A percentile compares a stretch with the other conserved stretches of the same genome.
phyloP scores from a whole-genome alignment of 2,329 filamentous ascomycete genomes.

The Penicillium rolfsii region DNA sequence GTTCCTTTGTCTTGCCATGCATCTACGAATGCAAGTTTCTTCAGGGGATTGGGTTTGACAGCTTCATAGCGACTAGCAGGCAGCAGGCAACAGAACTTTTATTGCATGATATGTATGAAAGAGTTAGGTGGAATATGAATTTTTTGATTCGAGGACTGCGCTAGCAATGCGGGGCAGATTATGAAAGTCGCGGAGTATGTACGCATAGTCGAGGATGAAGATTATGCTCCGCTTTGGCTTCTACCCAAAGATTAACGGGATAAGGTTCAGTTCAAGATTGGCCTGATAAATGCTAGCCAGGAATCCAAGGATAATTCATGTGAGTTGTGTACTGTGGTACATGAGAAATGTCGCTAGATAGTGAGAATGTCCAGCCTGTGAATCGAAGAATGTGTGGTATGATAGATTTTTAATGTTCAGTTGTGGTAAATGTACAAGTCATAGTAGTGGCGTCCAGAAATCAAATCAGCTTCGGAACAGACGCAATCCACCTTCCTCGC shows the following conservation, averaged over 20 bases:
- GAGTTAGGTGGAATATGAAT: slow-evolving; percentile 34
- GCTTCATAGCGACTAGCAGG: slow-evolving; percentile 29
- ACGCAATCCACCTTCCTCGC: slow-evolving; percentile 39
- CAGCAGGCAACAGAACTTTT: slow-evolving; percentile 31
- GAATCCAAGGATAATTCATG: not conserved
- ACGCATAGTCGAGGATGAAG: not conserved
- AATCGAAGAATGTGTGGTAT: not conserved
- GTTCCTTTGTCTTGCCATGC: not conserved
- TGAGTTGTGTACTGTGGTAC: not conserved
- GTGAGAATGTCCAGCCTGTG: not conserved
- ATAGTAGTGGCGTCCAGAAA: not conserved
- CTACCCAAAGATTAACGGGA: not conserved
- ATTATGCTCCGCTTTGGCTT: not conserved
- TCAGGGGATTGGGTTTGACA: slow-evolving; percentile 35
- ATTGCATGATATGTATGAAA: slow-evolving; percentile 27
- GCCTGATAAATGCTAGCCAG: not conserved
- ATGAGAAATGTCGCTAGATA: not conserved
- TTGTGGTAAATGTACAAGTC: slow-evolving; percentile 9
- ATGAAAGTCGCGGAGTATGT: not conserved
- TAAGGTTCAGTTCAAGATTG: not conserved
- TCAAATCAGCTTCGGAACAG: slow-evolving; percentile 36
- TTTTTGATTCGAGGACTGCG: slow-evolving; percentile 27
- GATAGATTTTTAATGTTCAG: not conserved
- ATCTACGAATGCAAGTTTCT: not conserved
- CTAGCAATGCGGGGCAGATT: slow-evolving; percentile 30